These are phyloP conservation scores for Nicotiana otophora DNA, from an alignment of 257 asterid species.

Conservation along the genomic window DNA sequence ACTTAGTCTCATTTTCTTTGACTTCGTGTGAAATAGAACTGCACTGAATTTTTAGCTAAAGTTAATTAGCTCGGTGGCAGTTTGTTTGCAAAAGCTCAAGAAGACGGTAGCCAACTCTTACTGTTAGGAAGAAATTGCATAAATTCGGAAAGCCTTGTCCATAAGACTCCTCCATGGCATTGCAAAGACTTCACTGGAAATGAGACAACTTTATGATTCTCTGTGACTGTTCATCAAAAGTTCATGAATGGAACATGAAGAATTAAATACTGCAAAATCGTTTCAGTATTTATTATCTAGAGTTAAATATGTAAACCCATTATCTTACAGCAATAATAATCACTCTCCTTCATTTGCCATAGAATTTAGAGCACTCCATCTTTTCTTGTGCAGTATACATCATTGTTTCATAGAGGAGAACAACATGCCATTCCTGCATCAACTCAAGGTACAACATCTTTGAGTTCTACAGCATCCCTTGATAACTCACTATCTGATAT, in stretches of 20 bases:
- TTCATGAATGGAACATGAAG: not conserved
- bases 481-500: conserved; percentile 75
- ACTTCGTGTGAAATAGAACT: not conserved
- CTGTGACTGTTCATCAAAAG: not conserved
- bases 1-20: not conserved
- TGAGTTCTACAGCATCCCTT: conserved; percentile 47
- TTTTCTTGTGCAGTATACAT: conserved; percentile 53
- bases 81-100: not conserved
- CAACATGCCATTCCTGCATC: conserved; percentile 51
- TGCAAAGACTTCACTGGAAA: not conserved
- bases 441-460: conserved; percentile 49
- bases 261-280: not conserved
- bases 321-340: not conserved
- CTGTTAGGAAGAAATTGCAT: not conserved
- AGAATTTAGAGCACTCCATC: conserved; percentile 16
- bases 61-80: not conserved
- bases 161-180: not conserved
- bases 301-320: not conserved
- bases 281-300: not conserved
- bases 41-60: not conserved
- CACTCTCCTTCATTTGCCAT: not conserved
- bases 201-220: not conserved
- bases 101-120: not conserved
- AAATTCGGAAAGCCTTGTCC: not conserved
- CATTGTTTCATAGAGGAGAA: conserved; percentile 65